Conservation (phyloP, 139 green algal species). For the Picochlorum costavermella region DNA sequence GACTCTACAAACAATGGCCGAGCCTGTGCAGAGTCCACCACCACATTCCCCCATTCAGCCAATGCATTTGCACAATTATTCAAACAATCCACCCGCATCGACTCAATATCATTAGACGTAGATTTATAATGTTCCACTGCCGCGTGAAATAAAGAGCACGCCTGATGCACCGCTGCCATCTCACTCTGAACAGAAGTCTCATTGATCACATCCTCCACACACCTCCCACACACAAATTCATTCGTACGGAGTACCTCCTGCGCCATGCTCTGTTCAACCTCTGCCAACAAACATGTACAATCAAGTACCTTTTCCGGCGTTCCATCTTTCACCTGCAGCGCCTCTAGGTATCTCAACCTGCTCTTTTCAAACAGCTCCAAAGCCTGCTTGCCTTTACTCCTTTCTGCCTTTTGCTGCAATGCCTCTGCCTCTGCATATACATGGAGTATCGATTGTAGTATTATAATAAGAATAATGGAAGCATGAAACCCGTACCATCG, state of each 20-base stretch:
- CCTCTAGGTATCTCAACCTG: slow-evolving; percentile 25
- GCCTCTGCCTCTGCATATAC: slow-evolving; percentile 40
- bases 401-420: slow-evolving; percentile 54
- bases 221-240: slow-evolving; percentile 21
- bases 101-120: too few relatives aligned
- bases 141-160: slow-evolving; percentile 23
- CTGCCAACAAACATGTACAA: slow-evolving; percentile 29
- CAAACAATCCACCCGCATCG: slow-evolving; percentile 26
- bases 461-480: too few relatives aligned
- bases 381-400: slow-evolving; percentile 37
- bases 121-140: slow-evolving; percentile 33
- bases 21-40: not conserved
- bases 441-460: not conserved
- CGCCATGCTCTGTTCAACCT: slow-evolving; percentile 40
- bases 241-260: slow-evolving; percentile 24
- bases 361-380: slow-evolving; percentile 26
- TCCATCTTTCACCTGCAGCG: not conserved
- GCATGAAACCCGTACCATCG: too few relatives aligned
- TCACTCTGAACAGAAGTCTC: slow-evolving; percentile 1
- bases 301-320: not conserved
- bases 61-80: slow-evolving; percentile 48
- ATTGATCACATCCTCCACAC: slow-evolving; percentile 15
- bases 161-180: slow-evolving; percentile 8
- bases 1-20: slow-evolving; percentile 25
- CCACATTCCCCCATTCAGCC: slow-evolving; percentile 22